Percentiles rank a stretch among this genome's conserved stretches.
phyloP scores from a whole-genome alignment of 1,139 yeast species.

The Geotrichum citri-aurantii region DNA sequence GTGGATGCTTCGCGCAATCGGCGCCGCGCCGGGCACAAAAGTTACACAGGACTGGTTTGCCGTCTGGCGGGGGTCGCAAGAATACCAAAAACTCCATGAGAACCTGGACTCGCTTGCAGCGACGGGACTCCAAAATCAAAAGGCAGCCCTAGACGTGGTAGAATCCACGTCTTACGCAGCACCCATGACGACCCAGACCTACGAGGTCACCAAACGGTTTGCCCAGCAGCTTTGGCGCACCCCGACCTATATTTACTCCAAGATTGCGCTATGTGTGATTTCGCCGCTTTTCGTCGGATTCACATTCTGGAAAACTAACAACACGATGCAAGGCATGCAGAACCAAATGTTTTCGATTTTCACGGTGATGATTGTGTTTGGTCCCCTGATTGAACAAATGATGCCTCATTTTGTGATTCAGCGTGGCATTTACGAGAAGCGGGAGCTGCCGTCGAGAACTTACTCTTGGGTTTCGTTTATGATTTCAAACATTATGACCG shows the following conservation, averaged over 20 bases:
- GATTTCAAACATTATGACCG: constrained; percentile 56
- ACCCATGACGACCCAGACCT: constrained; percentile 43
- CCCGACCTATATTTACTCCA: constrained; percentile 60
- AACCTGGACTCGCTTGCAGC: constrained; percentile 38
- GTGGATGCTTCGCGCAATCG: constrained; percentile 68
- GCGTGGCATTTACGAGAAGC: constrained; percentile 51
- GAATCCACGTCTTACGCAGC: constrained; percentile 35
- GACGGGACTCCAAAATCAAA: constrained; percentile 1
- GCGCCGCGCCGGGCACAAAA: constrained; percentile 66
- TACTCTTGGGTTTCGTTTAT: constrained; percentile 54
- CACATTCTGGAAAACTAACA: constrained; percentile 58
- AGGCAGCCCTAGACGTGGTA: not conserved
- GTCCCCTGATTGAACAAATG: constrained; percentile 61
- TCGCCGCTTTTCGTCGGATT: constrained; percentile 60
- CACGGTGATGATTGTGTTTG: constrained; percentile 54
- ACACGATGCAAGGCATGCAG: constrained; percentile 41
- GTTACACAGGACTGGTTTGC: constrained; percentile 56
- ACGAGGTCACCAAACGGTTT: constrained; percentile 44
- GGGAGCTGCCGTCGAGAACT: constrained; percentile 45
- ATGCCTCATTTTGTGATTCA: constrained; percentile 60
- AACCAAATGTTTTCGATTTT: constrained; percentile 49
- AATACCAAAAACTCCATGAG: constrained; percentile 37
- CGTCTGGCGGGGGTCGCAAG: constrained; percentile 54
- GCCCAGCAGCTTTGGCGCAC: constrained; percentile 62
- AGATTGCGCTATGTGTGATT: constrained; percentile 45